Percentiles rank a stretch among this genome's conserved stretches.
Evolutionary conservation across 2,329 filamentous ascomycete genomes (phyloP).

Genomic region (Eurotiales sp.): DNA sequence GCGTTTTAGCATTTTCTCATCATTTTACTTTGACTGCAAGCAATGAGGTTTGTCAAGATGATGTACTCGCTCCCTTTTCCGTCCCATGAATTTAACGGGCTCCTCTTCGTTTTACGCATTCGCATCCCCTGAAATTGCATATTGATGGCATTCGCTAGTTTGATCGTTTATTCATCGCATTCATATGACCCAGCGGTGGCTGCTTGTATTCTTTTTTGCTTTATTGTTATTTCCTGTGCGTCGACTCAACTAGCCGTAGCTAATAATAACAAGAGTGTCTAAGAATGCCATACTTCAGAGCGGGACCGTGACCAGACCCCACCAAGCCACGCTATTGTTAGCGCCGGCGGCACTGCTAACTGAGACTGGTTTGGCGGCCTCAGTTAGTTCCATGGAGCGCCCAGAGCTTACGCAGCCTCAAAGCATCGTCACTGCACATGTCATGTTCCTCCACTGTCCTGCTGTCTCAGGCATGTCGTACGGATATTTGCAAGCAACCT

Average conservation of each 20-base stretch:
- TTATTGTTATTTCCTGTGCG: too few species aligned
- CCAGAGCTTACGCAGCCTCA: constrained; percentile 5
- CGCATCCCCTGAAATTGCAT: constrained; percentile 5
- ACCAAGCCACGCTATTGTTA: too few species aligned
- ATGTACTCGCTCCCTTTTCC: not conserved
- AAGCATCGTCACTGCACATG: too few species aligned
- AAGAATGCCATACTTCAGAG: too few species aligned
- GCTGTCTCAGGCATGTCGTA: not conserved
- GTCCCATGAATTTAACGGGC: not conserved
- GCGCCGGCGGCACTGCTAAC: too few species aligned
- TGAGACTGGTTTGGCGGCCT: too few species aligned
- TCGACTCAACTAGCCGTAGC: too few species aligned
- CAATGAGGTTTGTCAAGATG: not conserved
- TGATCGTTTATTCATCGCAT: too few species aligned
- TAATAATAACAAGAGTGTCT: not conserved
- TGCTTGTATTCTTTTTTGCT: not conserved
- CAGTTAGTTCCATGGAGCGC: too few species aligned
- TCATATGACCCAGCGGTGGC: constrained; percentile 1
- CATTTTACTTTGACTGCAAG: not conserved
- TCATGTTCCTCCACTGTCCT: not conserved
- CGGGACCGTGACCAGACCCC: not conserved
- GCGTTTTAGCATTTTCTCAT: constrained; percentile 11
- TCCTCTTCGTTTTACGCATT: not conserved
- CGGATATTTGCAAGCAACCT: too few species aligned
- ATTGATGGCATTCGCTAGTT: not conserved